phyloP scores from a whole-genome alignment of 2,329 filamentous ascomycete species.

The Penicillium occitanis region DNA sequence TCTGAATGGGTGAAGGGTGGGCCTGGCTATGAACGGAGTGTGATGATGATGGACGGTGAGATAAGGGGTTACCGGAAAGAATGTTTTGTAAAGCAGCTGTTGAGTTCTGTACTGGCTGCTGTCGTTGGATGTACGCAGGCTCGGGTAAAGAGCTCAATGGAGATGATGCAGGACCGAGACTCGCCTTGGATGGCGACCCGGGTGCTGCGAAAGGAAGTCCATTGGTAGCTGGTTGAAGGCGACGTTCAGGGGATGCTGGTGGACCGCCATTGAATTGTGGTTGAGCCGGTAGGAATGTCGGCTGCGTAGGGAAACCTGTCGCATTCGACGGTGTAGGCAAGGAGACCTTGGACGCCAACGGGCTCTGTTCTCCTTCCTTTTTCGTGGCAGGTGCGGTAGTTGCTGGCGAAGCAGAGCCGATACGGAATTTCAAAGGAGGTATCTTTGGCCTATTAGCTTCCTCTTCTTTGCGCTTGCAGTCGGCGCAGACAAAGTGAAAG shows the following conservation, averaged over 20 bases:
- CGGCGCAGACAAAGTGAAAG: constrained; percentile 81
- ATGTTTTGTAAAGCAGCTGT: constrained; percentile 28
- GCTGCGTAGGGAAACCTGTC: neutral
- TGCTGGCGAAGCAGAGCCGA: constrained; percentile 47
- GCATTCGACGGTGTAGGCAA: constrained; percentile 5
- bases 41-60: constrained; percentile 44
- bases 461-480: constrained; percentile 70
- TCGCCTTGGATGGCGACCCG: constrained; percentile 33
- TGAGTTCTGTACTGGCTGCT: constrained; percentile 32
- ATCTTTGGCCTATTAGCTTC: constrained; percentile 62
- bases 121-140: constrained; percentile 12
- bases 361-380: constrained; percentile 26
- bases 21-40: constrained; percentile 38
- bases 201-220: constrained; percentile 31
- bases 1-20: constrained; percentile 44
- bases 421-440: constrained; percentile 59
- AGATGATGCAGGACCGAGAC: constrained; percentile 31
- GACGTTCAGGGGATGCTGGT: constrained; percentile 34
- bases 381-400: constrained; percentile 36
- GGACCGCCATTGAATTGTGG: constrained; percentile 14
- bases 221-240: constrained; percentile 27
- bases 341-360: constrained; percentile 25
- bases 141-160: constrained; percentile 27
- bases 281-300: constrained; percentile 3
- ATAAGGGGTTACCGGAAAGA: constrained; percentile 18